Evolutionary conservation across 1,139 yeast species (phyloP).

Genomic region (Debaryomyces singareniensis): DNA sequence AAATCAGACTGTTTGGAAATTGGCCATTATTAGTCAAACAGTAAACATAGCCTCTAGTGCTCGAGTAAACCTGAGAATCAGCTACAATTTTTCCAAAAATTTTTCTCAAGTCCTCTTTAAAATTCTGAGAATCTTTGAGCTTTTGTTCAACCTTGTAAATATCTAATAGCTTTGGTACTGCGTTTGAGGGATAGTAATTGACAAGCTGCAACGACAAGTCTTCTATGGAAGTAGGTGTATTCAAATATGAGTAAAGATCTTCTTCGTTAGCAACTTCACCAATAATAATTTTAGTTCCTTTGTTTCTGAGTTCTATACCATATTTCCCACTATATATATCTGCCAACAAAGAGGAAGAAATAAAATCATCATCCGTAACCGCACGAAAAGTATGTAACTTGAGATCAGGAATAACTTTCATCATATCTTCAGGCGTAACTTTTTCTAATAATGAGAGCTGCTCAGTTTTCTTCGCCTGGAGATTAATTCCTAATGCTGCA

Average conservation of each 20-base stretch:
- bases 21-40: conserved; percentile 5
- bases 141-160: conserved; percentile 1
- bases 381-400: conserved; percentile 31
- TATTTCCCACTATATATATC: conserved; percentile 27
- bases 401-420: conserved; percentile 19
- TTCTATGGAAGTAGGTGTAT: conserved; percentile 19
- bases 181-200: conserved; percentile 26
- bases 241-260: conserved; percentile 20
- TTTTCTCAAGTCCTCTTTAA: conserved; percentile 1
- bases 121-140: not conserved
- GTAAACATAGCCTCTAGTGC: conserved; percentile 25
- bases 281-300: conserved; percentile 18
- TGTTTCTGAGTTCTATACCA: conserved; percentile 15
- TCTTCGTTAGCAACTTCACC: conserved; percentile 33
- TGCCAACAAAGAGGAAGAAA: conserved; percentile 16
- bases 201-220: conserved; percentile 20
- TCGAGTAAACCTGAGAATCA: conserved; percentile 33
- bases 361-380: conserved; percentile 28
- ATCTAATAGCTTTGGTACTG: conserved; percentile 18
- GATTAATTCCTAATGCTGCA: conserved; percentile 9
- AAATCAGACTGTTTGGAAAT: conserved; percentile 4
- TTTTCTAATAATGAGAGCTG: conserved; percentile 14
- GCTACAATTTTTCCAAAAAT: conserved; percentile 26
- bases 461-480: conserved; percentile 5
- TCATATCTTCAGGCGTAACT: conserved; percentile 14